Base-by-base conservation (phyloP, 2,329 filamentous ascomycete genomes). In the Piedraia hortae region DNA sequence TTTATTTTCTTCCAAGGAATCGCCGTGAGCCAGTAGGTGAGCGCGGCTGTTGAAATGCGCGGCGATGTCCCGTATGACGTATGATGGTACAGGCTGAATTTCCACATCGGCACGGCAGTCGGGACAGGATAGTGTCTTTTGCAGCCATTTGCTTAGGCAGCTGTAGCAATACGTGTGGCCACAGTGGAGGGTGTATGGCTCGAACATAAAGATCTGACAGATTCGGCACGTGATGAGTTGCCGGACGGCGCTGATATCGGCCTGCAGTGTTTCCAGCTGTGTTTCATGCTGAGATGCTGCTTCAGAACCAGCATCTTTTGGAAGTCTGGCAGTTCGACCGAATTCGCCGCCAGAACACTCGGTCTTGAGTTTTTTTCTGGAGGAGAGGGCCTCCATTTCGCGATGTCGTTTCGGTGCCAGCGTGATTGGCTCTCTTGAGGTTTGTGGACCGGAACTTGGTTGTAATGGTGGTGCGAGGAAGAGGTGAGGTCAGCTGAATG, bases 141-240 rank as follows among this genome's bases (percentile, higher is more conserved):
- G 46, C 33, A 62, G 62, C 58, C 62, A 39, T 13, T 30, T 27
- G 18, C 33, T 30, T 7, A 43, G 31, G 22, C 40, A 46, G 28
- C 56, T 61, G 38, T 73, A 73, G 45, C 67, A 73, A 42, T 69
- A 72, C 4, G 66, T 71, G 39, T 73, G 67, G 3, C 67, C 67
- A 34, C 67, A 73, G 4, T 52, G 52, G 23, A 71, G 53, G 10
- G 61, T 66, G 43, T 62, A 73, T 2, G 67, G 67, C 41, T 72
- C 65, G 43, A 70, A 71, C 21, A 72, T 53, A 21, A 66, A 54
- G 24, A 60, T 56, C 31, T 68, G 59, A 42, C 67, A 73, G 29
- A 73, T 64, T 30, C 64, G 63, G 46, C 67, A 73, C 26, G 62
- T 64, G 33, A 68, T 47, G 14, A 67, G 50, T 14, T 44, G 46